Conservation (phyloP, 306 rosid genomes). For the Vigna radiata region DNA sequence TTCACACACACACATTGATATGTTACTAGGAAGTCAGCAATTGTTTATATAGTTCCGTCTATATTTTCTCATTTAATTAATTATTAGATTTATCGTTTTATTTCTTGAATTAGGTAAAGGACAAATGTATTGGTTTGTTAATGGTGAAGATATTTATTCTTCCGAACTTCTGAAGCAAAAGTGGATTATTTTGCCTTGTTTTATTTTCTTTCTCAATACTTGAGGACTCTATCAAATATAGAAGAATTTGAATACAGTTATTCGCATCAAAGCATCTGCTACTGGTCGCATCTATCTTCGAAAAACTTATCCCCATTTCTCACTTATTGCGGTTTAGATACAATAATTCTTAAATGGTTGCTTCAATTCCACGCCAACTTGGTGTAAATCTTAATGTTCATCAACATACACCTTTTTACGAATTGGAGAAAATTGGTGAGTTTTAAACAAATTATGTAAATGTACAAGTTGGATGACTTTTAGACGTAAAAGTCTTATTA, state of each 20-base stretch:
- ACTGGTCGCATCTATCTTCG: slow-evolving; percentile 27
- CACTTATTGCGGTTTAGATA: not conserved
- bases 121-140: slow-evolving; percentile 10
- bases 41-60: slow-evolving; percentile 32
- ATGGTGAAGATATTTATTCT: slow-evolving; percentile 30
- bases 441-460: too few relatives aligned
- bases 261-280: not conserved
- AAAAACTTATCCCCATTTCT: not conserved
- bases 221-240: not conserved
- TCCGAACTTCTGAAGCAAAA: slow-evolving; percentile 7
- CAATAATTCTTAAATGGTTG: slow-evolving; percentile 9
- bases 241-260: not conserved
- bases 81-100: slow-evolving; percentile 21
- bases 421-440: too few relatives aligned
- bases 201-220: slow-evolving; percentile 1
- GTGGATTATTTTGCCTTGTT: not conserved
- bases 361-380: slow-evolving; percentile 35
- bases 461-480: too few relatives aligned
- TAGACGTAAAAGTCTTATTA: too few relatives aligned
- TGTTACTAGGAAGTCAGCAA: slow-evolving; percentile 11
- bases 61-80: slow-evolving; percentile 9
- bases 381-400: not conserved
- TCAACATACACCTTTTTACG: not conserved
- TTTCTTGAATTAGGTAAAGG: slow-evolving; percentile 23
- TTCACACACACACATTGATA: not conserved